Conservation (phyloP, 2,329 filamentous ascomycete species). For the Pestalotiopsis sp. region DNA sequence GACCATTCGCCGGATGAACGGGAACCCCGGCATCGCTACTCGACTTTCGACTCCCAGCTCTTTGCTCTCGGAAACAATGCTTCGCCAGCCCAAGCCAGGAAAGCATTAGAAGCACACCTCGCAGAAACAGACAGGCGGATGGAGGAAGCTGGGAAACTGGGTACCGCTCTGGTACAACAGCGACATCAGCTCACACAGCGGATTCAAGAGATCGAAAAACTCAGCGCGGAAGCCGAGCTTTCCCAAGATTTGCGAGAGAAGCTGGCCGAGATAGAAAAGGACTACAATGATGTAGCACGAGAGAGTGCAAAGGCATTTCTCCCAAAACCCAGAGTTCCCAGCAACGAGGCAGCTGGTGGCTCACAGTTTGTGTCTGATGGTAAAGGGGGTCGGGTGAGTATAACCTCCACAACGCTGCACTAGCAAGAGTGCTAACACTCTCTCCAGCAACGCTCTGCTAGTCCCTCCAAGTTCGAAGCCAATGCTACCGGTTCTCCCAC, state of each 20-base stretch:
- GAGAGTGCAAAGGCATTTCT: conserved; percentile 90
- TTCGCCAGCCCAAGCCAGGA: conserved; percentile 85
- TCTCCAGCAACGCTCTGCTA: conserved; percentile 63
- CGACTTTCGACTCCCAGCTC: conserved; percentile 78
- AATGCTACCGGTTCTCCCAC: conserved; percentile 85
- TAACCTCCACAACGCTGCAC: not conserved
- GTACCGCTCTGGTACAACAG: conserved; percentile 85
- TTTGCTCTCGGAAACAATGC: conserved; percentile 76
- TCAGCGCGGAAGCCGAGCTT: conserved; percentile 76
- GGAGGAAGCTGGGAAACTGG: conserved; percentile 83
- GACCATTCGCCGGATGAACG: conserved; percentile 39
- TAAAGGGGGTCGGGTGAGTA: conserved; percentile 54
- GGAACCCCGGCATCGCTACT: conserved; percentile 69
- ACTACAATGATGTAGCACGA: conserved; percentile 91
- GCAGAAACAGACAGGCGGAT: conserved; percentile 90
- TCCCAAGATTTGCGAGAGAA: conserved; percentile 81
- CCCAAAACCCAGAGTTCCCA: conserved; percentile 79
- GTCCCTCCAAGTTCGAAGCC: conserved; percentile 79
- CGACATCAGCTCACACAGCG: conserved; percentile 81
- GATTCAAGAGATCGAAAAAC: conserved; percentile 80
- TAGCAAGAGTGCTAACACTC: conserved; percentile 8
- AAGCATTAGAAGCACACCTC: conserved; percentile 87
- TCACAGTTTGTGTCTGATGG: conserved; percentile 58
- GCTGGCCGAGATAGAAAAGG: conserved; percentile 85
- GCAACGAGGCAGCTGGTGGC: conserved; percentile 59